A percentile compares a stretch with the other conserved stretches of the same genome.
These are phyloP conservation scores for Fusarium pseudoanthophilum DNA, from an alignment of 2,329 filamentous ascomycete genomes.

Conservation along the genomic window DNA sequence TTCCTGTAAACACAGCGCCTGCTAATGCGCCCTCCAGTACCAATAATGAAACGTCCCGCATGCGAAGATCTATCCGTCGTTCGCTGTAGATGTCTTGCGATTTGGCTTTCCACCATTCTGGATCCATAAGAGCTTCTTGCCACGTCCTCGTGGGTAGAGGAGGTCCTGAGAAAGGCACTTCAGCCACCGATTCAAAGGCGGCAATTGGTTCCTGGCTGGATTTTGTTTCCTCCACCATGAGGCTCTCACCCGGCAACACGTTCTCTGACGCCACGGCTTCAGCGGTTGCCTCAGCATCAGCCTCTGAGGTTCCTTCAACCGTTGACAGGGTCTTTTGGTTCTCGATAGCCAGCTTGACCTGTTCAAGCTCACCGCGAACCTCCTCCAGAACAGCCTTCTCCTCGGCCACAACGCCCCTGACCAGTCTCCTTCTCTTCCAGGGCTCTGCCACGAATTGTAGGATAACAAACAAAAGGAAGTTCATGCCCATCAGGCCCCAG, in stretches of 20 bases:
- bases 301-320: constrained; percentile 13
- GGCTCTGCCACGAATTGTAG: constrained; percentile 93
- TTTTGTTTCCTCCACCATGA: neutral
- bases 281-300: neutral
- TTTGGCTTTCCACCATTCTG: constrained; percentile 59
- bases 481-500: constrained; percentile 97
- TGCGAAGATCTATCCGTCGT: constrained; percentile 69
- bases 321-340: constrained; percentile 38
- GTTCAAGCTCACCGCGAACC: constrained; percentile 56
- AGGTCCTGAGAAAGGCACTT: constrained; percentile 1
- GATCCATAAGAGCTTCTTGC: constrained; percentile 56
- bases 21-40: constrained; percentile 73
- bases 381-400: constrained; percentile 69
- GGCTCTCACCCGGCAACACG: constrained; percentile 1
- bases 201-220: constrained; percentile 4
- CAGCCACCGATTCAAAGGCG: constrained; percentile 9
- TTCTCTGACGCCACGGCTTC: constrained; percentile 19
- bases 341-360: constrained; percentile 47
- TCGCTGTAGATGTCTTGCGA: constrained; percentile 73
- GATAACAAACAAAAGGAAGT: constrained; percentile 87
- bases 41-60: constrained; percentile 76
- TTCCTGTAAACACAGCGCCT: constrained; percentile 70
- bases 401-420: constrained; percentile 84
- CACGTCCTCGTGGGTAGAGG: constrained; percentile 47
- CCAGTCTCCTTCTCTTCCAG: constrained; percentile 84